phyloP scores from a whole-genome alignment of 2,329 filamentous ascomycete genomes.

The Alternaria alternata region DNA sequence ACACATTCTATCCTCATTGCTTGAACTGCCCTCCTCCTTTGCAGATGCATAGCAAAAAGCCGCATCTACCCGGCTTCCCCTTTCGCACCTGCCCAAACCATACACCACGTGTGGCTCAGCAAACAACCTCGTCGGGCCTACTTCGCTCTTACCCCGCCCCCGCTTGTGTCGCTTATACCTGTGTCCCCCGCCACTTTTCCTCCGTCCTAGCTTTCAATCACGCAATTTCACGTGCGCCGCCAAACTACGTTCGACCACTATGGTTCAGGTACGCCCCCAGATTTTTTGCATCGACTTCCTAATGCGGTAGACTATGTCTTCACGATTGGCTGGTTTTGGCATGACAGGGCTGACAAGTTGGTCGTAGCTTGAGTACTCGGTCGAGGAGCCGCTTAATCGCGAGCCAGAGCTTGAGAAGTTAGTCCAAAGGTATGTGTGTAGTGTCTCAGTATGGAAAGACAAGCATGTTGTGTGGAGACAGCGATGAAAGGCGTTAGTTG shows the following conservation, averaged over 20 bases:
- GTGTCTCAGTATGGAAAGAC: no score
- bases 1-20: background rate
- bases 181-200: slow-evolving; percentile 12
- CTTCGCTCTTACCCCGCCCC: slow-evolving; percentile 16
- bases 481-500: background rate
- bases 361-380: slow-evolving; percentile 52
- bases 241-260: slow-evolving; percentile 32
- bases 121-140: slow-evolving; percentile 1
- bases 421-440: slow-evolving; percentile 51
- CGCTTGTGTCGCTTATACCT: slow-evolving; percentile 22
- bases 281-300: slow-evolving; percentile 21
- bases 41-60: background rate
- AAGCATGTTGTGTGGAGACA: background rate
- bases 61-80: slow-evolving; percentile 5
- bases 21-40: background rate
- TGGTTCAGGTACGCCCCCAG: slow-evolving; percentile 36
- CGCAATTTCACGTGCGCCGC: slow-evolving; percentile 34
- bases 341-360: slow-evolving; percentile 23
- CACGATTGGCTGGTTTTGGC: background rate
- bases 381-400: slow-evolving; percentile 58
- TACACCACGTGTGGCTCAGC: background rate
- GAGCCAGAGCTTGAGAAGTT: slow-evolving; percentile 57
- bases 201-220: slow-evolving; percentile 35
- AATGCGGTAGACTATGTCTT: slow-evolving; percentile 28
- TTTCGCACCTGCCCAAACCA: background rate